Evolutionary conservation across 345 rosid genomes (phyloP), one percentile per base, ranked within the genome.

Genomic region (Acer saccharum): DNA sequence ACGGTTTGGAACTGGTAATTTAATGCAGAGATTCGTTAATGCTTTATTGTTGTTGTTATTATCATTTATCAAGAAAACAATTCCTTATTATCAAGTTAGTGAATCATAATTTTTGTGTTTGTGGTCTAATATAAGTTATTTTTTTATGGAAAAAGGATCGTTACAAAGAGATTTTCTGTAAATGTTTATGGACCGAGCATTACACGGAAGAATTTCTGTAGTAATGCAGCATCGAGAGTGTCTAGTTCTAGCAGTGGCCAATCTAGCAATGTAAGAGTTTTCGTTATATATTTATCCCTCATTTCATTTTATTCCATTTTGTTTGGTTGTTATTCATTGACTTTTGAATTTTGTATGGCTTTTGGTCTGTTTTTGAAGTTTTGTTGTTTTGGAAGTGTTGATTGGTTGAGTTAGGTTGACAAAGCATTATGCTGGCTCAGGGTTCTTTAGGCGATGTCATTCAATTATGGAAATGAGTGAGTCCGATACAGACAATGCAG

Each of bases 61-160:
- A n/a, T 68, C 44, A 11, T 46, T 18, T n/a, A 11, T 43, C 25
- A 6, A 44, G 14, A 68, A 21, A 68, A 43, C 7, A 11, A 20
- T 41, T 43, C 25, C 32, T 68, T 44, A 29, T 20, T 44, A 68
- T 43, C 13, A 10, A 67, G 2, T 35, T 4, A 4, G 6, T 67
- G 50, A 4, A 17, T 54, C 6, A 48, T 17, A 23, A 27, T 25
- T 16, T 50, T 29, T 54, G 21, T 3, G 63, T 52, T 69, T 14
- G 16, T 4, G 6, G 39, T 25, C 18, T 46, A n/a, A 44, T 1
- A 18, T n/a, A 20, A 43, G 16, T 14, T 39, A 73, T 27, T 12
- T 73, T 73, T 44, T 65, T 29, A 46, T 60, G 7, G 25, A 48
- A 65, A 76, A 84, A 86, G 91, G 82, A 57, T 80, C 41, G 68